Base-by-base conservation (phyloP, 2,329 filamentous ascomycete genomes). In the Colletotrichum ledebouriae region DNA sequence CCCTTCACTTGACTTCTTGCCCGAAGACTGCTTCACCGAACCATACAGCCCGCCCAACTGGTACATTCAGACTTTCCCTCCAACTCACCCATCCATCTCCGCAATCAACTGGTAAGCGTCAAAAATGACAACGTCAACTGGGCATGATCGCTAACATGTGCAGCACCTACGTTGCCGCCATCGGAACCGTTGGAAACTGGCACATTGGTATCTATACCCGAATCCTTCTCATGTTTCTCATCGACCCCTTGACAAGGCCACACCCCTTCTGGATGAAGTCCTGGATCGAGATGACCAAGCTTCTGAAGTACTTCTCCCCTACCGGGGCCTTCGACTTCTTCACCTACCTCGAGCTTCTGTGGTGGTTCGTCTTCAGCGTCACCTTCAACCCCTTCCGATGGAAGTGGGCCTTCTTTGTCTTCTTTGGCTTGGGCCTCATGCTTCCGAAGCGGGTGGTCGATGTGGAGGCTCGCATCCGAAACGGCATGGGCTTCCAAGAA, bases 181-280 rank as follows among this genome's bases (percentile, higher is more conserved):
- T 96, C 65, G 93, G 92, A 0, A 92, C 91, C 0, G 92, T 96
- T 1, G 92, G 93, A 0, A 94, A 96, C 77, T 95, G 92, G 86
- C 93, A 97, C 74, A 95, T 97, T 52, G 94, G 93, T 4, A 95
- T 97, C 73, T 97, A 96, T 80, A 97, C 93, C 0, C 86, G 94
- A 5, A 91, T 97, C 71, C 82, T 97, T 6, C 86, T 97, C 72
- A 95, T 96, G 92, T 96, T 96, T 76, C 84, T 97, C 62, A 85
- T 91, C 13, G 93, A 97, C 74, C 93, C 93, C 0, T 80, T 95
- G 22, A 90, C 92, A 0, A 86, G 92, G 0, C 93, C 94, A 0
- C 86, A 85, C 3, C 84, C 89, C 5, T 88, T 86, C 71, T 91
- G 91, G 88, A 97, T 96, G 92, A 86, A 92, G 79, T 85, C 89